Base-by-base conservation (phyloP, 176 grass and related monocot species). In the Stipa capillata region DNA sequence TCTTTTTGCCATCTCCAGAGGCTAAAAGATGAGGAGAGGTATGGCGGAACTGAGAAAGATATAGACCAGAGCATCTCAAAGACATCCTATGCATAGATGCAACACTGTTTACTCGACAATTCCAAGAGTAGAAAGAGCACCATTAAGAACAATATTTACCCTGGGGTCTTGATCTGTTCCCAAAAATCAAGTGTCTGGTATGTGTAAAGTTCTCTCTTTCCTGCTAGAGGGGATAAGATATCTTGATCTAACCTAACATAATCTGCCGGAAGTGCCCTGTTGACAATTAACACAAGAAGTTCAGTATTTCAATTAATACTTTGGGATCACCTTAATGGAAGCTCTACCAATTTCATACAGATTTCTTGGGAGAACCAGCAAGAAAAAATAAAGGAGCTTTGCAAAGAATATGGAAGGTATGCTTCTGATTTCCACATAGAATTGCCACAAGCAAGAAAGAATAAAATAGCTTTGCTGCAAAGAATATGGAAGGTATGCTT, bases 81-180 rank as follows among this genome's bases (percentile, higher is more conserved):
- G 97, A 99, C 88, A 95, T 99, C 97, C 97, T 99, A 43, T 29
- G 4, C 42, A 87, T n/a, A 76, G 48, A 82, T 62, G 77, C 48
- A 58, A 9, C 27, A 72, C 18, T 32, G 9, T 25, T 83, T 50
- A 84, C 33, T 57, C 54, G 31, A 34, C 50, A 76, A 85, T 42
- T 75, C 34, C 48, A 66, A 33, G 62, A 44, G 73, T 35, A 47
- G 1, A 47, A 39, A 82, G 59, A 76, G 24, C 10, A 76, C 13
- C 47, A 39, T 25, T 17, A 32, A 50, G 52, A 82, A 65, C 27
- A 11, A 74, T 70, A 57, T 85, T 76, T 79, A 99, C 97, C 88
- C 97, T 85, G 97, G 97, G 28, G 97, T 96, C 80, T 99, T 99
- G 61, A 99, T 99, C 60, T 99, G 97, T 89, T 96, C 97, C 97